Evolutionary conservation across 805 yeast species (phyloP), one percentile per base, ranked within the genome.

Genomic region (Cyberlindnera lachancei): DNA sequence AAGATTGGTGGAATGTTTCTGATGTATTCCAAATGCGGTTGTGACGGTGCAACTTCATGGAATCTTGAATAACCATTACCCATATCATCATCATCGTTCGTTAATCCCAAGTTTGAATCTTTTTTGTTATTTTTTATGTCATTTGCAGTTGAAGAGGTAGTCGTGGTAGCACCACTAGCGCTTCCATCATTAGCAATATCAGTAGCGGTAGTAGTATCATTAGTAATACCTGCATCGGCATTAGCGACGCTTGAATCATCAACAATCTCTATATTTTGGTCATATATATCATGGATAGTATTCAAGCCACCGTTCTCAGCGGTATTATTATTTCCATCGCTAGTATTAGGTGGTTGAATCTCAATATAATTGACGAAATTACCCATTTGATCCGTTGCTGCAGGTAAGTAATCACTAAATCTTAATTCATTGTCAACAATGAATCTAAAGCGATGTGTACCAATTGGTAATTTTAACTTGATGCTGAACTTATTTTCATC

Each of bases 311-410:
- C n/a, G n/a, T n/a, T n/a, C n/a, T n/a, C n/a, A n/a, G n/a, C n/a
- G n/a, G n/a, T n/a, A n/a, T n/a, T n/a, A n/a, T n/a, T n/a, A n/a
- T n/a, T n/a, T n/a, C n/a, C n/a, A 17, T 29, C 34, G 53, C 59
- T 69, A 5, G 47, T 40, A 18, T 45, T 46, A 15, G 57, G 61
- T 7, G 52, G 60, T 20, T 50, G 59, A 17, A 85, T 81, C 56
- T 86, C 95, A 34, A 88, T 70, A 57, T 88, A 88, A 58, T 88
- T 88, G 31, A 90, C 95, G 49, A 88, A 83, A 53, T 88, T 88
- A 29, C 97, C 97, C 78, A 87, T 81, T 41, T 88, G 94, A 58
- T 90, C 96, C 0, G 97, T 88, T 6, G 97, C 97, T 1, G 95
- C 87, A n/a, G 95, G 95, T 45, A 88, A 68, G 44, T 70, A 77